These are phyloP conservation scores for Metschnikowia hibisci DNA, from an alignment of 805 yeast species.

Conservation along the genomic window DNA sequence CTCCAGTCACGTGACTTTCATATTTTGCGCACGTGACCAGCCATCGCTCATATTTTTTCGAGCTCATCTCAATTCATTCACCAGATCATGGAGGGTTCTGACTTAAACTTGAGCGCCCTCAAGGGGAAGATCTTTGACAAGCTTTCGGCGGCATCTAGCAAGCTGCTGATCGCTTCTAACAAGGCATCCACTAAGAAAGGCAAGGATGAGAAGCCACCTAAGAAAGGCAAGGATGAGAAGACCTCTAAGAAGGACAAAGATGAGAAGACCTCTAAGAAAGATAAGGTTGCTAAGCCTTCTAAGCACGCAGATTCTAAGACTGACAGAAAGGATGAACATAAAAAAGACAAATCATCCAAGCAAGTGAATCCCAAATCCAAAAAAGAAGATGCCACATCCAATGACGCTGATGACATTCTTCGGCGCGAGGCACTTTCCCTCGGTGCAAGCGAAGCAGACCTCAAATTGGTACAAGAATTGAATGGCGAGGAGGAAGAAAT, in stretches of 20 bases:
- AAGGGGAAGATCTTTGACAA: conserved; percentile 62
- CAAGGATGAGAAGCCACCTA: not conserved
- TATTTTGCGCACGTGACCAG: conserved; percentile 1
- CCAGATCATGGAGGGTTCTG: conserved; percentile 40
- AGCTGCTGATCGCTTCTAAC: not conserved
- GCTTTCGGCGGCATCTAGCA: conserved; percentile 20
- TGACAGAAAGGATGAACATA: conserved; percentile 19
- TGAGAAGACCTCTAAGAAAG: not conserved
- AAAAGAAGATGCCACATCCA: conserved; percentile 7
- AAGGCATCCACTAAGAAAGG: not conserved
- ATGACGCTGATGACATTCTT: conserved; percentile 33
- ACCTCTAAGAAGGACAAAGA: not conserved
- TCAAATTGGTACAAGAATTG: conserved; percentile 56
- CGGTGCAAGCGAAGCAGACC: conserved; percentile 85
- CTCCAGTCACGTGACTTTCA: not conserved
- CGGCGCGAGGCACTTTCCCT: conserved; percentile 73
- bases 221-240: not conserved
- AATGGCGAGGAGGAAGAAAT: conserved; percentile 45
- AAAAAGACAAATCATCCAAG: conserved; percentile 11
- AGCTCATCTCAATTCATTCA: conserved; percentile 4
- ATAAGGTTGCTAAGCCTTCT: conserved; percentile 1
- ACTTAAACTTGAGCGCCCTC: conserved; percentile 51
- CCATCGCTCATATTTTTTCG: conserved; percentile 1
- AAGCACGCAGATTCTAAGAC: conserved; percentile 11
- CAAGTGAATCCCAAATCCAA: conserved; percentile 12